A percentile compares a stretch with the other conserved stretches of the same genome.
Evolutionary conservation across 495 filamentous ascomycete genomes (phyloP).

Genomic region (Penicillium bovifimosum): DNA sequence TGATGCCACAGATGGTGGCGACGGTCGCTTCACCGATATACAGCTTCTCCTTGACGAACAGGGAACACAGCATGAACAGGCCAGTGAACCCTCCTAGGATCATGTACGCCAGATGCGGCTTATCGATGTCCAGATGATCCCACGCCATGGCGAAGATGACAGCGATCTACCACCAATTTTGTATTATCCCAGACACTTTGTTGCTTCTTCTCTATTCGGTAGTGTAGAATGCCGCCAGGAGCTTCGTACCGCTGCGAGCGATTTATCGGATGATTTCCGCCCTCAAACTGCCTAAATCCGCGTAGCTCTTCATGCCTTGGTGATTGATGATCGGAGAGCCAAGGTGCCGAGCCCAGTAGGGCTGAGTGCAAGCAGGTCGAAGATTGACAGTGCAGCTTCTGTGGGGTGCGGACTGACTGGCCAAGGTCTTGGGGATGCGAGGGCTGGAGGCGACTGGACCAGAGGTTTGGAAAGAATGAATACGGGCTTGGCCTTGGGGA

Average conservation of each 20-base stretch:
- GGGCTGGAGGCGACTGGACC: not conserved
- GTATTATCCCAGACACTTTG: not conserved
- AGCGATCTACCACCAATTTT: not conserved
- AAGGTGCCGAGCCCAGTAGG: slow-evolving; percentile 16
- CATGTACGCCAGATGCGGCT: slow-evolving; percentile 96
- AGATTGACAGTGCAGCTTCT: not conserved
- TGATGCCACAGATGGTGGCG: slow-evolving; percentile 91
- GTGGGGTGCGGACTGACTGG: slow-evolving; percentile 1
- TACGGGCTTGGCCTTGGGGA: not conserved
- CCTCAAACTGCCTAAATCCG: slow-evolving; percentile 15
- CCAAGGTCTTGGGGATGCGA: slow-evolving; percentile 6
- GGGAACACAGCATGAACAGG: slow-evolving; percentile 96
- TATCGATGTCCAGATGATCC: slow-evolving; percentile 88
- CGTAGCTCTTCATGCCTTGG: slow-evolving; percentile 31
- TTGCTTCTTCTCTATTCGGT: not conserved
- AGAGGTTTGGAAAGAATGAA: not conserved
- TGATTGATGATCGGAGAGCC: slow-evolving; percentile 2
- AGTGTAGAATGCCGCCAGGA: not conserved
- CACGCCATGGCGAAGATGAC: slow-evolving; percentile 64
- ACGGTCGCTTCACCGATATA: slow-evolving; percentile 99
- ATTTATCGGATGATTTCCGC: slow-evolving; percentile 25
- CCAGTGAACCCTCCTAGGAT: slow-evolving; percentile 97
- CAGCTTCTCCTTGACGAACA: slow-evolving; percentile 95
- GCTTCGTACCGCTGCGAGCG: slow-evolving; percentile 6
- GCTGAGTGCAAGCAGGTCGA: slow-evolving; percentile 8